These are phyloP conservation scores for Emmonsiellopsis sp. DNA, from an alignment of 2,329 filamentous ascomycete genomes.

Conservation along the genomic window DNA sequence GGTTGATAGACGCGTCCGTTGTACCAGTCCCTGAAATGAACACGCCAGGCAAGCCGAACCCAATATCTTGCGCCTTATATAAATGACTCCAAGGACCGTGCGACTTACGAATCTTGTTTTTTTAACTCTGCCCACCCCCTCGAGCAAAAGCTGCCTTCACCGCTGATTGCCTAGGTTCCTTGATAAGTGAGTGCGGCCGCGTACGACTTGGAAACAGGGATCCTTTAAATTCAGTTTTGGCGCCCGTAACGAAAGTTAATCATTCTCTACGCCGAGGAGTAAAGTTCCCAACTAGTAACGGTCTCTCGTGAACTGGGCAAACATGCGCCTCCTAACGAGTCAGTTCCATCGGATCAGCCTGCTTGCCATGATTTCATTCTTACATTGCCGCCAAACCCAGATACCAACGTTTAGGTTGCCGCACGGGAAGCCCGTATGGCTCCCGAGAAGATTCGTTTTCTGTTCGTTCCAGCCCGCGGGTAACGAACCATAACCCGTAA, in stretches of 20 bases:
- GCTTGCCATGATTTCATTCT: neutral
- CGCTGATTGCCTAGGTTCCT: neutral
- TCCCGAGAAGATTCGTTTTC: neutral
- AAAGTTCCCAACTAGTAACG: neutral
- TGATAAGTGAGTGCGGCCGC: neutral
- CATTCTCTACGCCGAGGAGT: neutral
- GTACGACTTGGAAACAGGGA: slow-evolving; percentile 2
- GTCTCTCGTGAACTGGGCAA: neutral
- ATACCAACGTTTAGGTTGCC: neutral
- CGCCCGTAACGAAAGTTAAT: neutral
- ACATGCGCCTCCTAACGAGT: neutral
- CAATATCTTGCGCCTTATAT: neutral
- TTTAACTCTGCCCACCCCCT: neutral
- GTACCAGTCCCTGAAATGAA: neutral
- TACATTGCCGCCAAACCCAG: neutral
- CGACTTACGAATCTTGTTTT: slow-evolving; percentile 1
- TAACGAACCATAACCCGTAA: neutral
- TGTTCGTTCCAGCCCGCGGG: neutral
- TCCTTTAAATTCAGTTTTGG: neutral
- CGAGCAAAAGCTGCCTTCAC: neutral
- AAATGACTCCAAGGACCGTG: neutral
- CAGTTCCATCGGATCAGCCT: neutral
- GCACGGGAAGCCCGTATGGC: neutral
- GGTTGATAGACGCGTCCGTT: neutral
- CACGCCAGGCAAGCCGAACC: neutral